Percentiles rank a stretch among this genome's conserved stretches.
Conservation (phyloP, 441 rosid genomes). For the Pelargonium citronellum region DNA sequence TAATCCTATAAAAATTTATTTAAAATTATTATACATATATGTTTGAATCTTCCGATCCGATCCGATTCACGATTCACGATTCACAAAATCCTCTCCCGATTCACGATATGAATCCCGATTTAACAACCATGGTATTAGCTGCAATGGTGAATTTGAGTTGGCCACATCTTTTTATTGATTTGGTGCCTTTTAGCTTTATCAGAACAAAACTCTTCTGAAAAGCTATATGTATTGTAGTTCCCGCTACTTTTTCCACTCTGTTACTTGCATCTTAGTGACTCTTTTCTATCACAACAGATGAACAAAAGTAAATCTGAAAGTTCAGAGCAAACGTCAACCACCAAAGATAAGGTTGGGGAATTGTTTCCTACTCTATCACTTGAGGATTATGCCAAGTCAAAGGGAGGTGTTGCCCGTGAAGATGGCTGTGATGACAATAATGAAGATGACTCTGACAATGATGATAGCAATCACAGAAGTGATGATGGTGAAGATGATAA, state of each 20-base stretch:
- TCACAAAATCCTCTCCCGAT: too few relatives aligned
- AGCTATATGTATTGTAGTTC: not conserved
- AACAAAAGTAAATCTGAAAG: conserved; percentile 47
- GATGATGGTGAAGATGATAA: conserved; percentile 20
- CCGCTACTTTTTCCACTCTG: not conserved
- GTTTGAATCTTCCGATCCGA: too few relatives aligned
- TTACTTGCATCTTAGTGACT: conserved; percentile 5
- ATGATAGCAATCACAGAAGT: conserved; percentile 19
- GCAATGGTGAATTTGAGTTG: not conserved
- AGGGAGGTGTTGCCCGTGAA: conserved; percentile 26
- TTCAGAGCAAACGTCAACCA: conserved; percentile 32
- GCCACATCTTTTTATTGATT: not conserved
- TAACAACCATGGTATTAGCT: too few relatives aligned
- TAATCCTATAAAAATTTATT: too few relatives aligned
- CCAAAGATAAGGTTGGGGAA: conserved; percentile 69
- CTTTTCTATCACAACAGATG: conserved; percentile 45
- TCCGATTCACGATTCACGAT: too few relatives aligned
- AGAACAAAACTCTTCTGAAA: not conserved
- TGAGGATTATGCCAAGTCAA: conserved; percentile 66
- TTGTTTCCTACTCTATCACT: conserved; percentile 71
- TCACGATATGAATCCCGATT: too few relatives aligned
- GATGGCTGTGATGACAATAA: conserved; percentile 15
- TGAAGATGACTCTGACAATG: conserved; percentile 14
- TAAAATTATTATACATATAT: too few relatives aligned
- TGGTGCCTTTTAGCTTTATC: not conserved